Evolutionary conservation across 1,284 basidiomycete species (phyloP), one percentile per base, ranked within the genome.

Genomic region (Vanrija pseudolonga): DNA sequence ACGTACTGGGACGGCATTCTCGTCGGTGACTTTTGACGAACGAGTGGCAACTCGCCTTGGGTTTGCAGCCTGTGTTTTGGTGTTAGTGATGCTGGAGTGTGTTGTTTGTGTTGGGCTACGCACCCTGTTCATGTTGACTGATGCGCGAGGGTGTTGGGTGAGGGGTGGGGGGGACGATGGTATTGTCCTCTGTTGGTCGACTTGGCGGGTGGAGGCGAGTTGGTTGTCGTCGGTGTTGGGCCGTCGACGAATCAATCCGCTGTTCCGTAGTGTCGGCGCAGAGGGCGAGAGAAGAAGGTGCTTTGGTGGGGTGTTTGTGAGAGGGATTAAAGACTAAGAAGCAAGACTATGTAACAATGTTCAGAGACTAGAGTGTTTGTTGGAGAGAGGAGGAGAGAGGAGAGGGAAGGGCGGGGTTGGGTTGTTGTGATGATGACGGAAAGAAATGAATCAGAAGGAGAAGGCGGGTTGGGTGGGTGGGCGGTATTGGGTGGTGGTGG

Each of bases 1-100:
- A 45, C 64, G 63, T 32, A 63, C 51, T 9, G 73, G 71, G 40
- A 66, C 56, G 32, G 69, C 69, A 53, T 76, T 76, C 59, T 76
- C 73, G 56, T 76, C 73, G 53, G 64, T 74, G 9, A 51, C 46
- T 17, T 63, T 58, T 22, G 63, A 37, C 9, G 57, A 55, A 37
- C 69, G 61, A 43, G 57, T 67, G 7, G 63, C 62, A 17, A 63
- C 61, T 46, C 66, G 63, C 19, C 70, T 66, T 41, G 61, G 39
- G 53, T 62, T 62, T 45, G 56, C 51, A 32, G 50, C 47, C 56
- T 63, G 60, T n/a, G n/a, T n/a, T n/a, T 6, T 49, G 32, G 28
- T 44, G 46, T 42, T n/a, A 20, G 38, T 11, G 23, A 18, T 37
- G 37, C 32, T 12, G 14, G 24, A 26, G 19, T n/a, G 44, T 28